A percentile compares a stretch with the other conserved stretches of the same genome.
Evolutionary conservation across 257 asterid genomes (phyloP).

Genomic region (Pogostemon cablin): DNA sequence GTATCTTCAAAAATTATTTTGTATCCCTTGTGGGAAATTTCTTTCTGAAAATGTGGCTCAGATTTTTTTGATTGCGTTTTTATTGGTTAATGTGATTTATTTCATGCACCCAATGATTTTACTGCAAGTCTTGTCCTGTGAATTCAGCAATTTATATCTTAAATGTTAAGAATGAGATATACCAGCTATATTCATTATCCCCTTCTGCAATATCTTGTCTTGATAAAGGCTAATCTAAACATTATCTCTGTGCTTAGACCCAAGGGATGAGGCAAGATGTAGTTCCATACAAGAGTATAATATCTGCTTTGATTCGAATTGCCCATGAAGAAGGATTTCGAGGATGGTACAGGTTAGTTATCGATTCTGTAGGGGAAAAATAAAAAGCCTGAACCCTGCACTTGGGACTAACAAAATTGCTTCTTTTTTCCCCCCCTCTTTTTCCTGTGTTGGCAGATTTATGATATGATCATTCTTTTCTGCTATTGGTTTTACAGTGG

Average conservation of each 20-base stretch:
- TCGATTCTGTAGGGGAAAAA: neutral
- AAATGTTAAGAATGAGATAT: neutral
- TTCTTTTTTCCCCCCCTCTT: neutral
- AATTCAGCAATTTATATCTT: neutral
- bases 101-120: conserved; percentile 3
- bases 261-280: conserved; percentile 95
- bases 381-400: neutral
- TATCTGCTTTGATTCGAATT: conserved; percentile 87
- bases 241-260: conserved; percentile 55
- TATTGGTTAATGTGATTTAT: neutral
- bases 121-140: neutral
- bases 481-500: conserved; percentile 65
- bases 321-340: conserved; percentile 89
- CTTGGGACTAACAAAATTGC: neutral
- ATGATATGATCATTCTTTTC: conserved; percentile 3
- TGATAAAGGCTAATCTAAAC: conserved; percentile 27
- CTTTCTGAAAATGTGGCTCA: neutral
- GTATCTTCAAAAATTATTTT: neutral
- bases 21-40: neutral
- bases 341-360: conserved; percentile 95
- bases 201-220: conserved; percentile 5
- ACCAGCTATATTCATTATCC: neutral
- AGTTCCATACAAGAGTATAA: conserved; percentile 76
- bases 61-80: conserved; percentile 3
- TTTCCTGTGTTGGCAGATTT: neutral